phyloP scores from a whole-genome alignment of 1,139 yeast species.

The Arxiozyma bovina region DNA sequence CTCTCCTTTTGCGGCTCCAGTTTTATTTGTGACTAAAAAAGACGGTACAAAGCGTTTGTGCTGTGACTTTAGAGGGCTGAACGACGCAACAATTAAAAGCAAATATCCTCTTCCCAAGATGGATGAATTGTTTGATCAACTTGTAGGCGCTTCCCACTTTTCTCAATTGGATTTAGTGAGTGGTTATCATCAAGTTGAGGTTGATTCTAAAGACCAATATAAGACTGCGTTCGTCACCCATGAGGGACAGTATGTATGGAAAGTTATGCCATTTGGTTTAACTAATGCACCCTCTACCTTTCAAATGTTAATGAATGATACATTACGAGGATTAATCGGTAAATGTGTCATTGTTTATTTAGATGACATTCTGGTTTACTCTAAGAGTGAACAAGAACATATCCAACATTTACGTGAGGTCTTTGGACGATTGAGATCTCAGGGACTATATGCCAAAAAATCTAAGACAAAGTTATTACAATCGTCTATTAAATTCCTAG shows the following conservation, averaged over 20 bases:
- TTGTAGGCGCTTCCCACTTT: conserved; percentile 6
- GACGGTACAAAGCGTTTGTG: too few relatives aligned
- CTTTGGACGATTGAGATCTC: not conserved
- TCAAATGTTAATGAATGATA: conserved; percentile 9
- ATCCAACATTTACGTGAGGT: conserved; percentile 8
- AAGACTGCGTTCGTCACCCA: conserved; percentile 12
- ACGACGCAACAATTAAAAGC: too few relatives aligned
- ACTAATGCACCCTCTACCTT: conserved; percentile 7
- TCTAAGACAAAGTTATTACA: not conserved
- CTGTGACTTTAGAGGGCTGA: too few relatives aligned
- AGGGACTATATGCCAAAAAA: not conserved
- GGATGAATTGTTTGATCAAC: conserved; percentile 11
- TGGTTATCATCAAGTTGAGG: conserved; percentile 9
- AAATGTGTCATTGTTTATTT: conserved; percentile 18
- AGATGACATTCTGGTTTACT: conserved; percentile 26
- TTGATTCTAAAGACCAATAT: conserved; percentile 4
- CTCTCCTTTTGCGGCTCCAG: too few relatives aligned
- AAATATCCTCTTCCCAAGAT: conserved; percentile 21
- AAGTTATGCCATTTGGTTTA: conserved; percentile 6
- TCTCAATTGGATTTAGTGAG: conserved; percentile 5
- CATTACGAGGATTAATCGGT: conserved; percentile 4
- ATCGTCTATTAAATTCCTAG: not conserved
- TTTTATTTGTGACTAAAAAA: too few relatives aligned
- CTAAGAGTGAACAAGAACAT: conserved; percentile 14
- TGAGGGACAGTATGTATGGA: conserved; percentile 7